Evolutionary conservation across 83 land plant species (phyloP).

Genomic region (Picea mariana): DNA sequence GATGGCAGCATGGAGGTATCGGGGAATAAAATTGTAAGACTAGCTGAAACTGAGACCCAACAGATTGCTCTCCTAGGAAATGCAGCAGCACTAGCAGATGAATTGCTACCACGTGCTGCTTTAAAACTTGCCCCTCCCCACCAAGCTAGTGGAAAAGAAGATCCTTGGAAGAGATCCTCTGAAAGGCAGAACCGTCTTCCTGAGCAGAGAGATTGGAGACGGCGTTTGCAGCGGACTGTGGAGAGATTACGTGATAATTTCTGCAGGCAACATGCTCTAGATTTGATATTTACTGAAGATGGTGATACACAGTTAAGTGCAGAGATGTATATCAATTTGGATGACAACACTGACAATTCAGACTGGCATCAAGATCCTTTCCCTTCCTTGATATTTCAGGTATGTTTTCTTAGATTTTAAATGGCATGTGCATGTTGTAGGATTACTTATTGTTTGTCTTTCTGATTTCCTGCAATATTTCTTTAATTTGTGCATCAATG

Average conservation of each 20-base stretch:
- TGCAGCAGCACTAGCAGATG: too few species aligned
- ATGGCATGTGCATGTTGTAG: background rate
- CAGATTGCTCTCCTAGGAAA: too few species aligned
- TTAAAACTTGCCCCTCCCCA: too few species aligned
- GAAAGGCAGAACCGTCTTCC: too few species aligned
- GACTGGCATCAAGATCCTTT: constrained; percentile 57
- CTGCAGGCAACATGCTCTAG: constrained; percentile 90
- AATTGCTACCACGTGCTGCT: too few species aligned
- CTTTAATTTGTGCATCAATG: background rate
- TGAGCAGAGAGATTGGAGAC: constrained; percentile 93
- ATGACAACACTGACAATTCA: constrained; percentile 54
- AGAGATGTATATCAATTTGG: constrained; percentile 78
- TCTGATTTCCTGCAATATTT: background rate
- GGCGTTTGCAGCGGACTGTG: constrained; percentile 71
- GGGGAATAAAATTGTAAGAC: too few species aligned
- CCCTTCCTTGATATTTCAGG: constrained; percentile 98
- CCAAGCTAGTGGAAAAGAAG: too few species aligned
- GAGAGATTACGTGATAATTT: constrained; percentile 86
- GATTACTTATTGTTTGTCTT: background rate
- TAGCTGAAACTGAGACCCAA: too few species aligned
- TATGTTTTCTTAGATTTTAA: constrained; percentile 20
- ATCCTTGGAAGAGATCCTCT: too few species aligned
- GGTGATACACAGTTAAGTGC: constrained; percentile 82
- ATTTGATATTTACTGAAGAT: constrained; percentile 90
- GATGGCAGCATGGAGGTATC: too few species aligned